These are phyloP conservation scores for Nemophila menziesii DNA, from an alignment of 257 asterid genomes.

Conservation along the genomic window DNA sequence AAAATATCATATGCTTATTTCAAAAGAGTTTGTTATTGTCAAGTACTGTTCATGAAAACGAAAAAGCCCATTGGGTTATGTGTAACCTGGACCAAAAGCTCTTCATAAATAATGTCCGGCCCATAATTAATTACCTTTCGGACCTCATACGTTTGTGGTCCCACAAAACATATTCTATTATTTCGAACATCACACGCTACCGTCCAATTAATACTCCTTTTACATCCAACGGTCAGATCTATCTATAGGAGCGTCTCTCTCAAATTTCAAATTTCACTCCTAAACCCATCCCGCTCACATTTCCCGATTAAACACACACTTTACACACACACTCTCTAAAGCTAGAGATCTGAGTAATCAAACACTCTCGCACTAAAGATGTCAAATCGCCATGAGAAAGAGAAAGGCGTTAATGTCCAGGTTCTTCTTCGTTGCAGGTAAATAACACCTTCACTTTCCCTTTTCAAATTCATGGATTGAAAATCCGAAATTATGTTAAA, in stretches of 20 bases:
- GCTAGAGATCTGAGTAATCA: constrained; percentile 3
- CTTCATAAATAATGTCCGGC: too few species aligned
- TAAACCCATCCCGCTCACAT: constrained; percentile 31
- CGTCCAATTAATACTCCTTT: background rate
- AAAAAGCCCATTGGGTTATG: too few species aligned
- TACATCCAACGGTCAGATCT: constrained; percentile 18
- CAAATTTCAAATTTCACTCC: constrained; percentile 25
- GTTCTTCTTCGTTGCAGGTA: constrained; percentile 98
- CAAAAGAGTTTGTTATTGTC: too few species aligned
- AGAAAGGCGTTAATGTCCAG: constrained; percentile 87
- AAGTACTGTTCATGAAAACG: too few species aligned
- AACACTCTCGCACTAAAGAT: constrained; percentile 17
- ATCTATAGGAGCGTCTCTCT: constrained; percentile 21
- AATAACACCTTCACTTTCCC: background rate
- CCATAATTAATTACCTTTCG: too few species aligned
- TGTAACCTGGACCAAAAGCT: too few species aligned
- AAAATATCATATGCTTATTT: too few species aligned
- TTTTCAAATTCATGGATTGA: background rate
- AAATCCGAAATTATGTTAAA: background rate
- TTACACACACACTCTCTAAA: background rate
- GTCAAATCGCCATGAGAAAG: constrained; percentile 69
- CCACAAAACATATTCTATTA: background rate
- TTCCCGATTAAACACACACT: constrained; percentile 18
- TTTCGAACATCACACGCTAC: background rate
- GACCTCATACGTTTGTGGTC: too few species aligned